These are phyloP conservation scores for Hyaloscypha finlandica DNA, from an alignment of 495 filamentous ascomycete genomes.

Conservation along the genomic window DNA sequence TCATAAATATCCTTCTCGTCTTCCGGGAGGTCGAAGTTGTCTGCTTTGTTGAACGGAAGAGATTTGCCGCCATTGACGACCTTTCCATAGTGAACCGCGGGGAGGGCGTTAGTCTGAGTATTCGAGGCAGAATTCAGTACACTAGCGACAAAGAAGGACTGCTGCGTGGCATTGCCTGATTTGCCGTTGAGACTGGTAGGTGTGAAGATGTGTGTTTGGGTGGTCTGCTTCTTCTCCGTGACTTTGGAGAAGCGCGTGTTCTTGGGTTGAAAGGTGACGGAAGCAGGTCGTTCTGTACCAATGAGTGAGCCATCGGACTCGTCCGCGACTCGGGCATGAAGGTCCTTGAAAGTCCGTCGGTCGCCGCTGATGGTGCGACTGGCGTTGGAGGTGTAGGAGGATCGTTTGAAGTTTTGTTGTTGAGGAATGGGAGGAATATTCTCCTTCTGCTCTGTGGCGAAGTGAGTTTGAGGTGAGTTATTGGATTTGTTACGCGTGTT, in stretches of 20 bases:
- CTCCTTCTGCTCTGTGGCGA: conserved; percentile 18
- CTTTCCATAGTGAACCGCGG: too few relatives aligned
- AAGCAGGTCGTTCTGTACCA: conserved; percentile 34
- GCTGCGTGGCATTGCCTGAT: conserved; percentile 29
- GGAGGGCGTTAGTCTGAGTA: conserved; percentile 30
- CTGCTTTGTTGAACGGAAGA: too few relatives aligned
- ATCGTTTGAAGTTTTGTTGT: conserved; percentile 1
- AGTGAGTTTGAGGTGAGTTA: background rate
- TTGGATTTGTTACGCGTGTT: background rate
- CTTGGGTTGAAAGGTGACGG: conserved; percentile 34
- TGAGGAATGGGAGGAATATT: conserved; percentile 13
- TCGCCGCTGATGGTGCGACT: conserved; percentile 24
- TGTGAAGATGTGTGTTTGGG: background rate
- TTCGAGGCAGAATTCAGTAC: conserved; percentile 42
- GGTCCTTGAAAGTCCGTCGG: conserved; percentile 33
- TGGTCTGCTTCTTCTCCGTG: background rate
- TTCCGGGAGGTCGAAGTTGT: too few relatives aligned
- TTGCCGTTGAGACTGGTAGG: background rate
- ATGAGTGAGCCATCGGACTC: conserved; percentile 38
- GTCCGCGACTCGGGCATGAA: conserved; percentile 38
- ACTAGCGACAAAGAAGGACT: conserved; percentile 45
- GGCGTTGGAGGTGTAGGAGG: conserved; percentile 28
- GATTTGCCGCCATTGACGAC: too few relatives aligned
- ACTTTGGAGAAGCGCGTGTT: conserved; percentile 22
- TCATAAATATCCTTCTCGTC: too few relatives aligned